Evolutionary conservation across 2,329 filamentous ascomycete genomes (phyloP).

Genomic region (Xylariales sp.): DNA sequence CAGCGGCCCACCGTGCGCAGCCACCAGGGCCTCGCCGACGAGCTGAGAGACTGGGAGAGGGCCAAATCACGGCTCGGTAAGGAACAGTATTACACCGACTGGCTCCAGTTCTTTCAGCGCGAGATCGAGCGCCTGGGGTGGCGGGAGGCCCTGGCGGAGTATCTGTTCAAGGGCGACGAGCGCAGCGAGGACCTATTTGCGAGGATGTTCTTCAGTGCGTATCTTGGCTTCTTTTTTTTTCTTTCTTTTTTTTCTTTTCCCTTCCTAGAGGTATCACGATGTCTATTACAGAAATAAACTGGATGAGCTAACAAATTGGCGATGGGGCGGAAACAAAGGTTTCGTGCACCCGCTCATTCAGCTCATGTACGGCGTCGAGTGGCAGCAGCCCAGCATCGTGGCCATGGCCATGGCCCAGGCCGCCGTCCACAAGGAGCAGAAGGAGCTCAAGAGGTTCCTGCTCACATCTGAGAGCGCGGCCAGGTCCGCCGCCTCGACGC

Average conservation of each 20-base stretch:
- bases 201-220: conserved; percentile 60
- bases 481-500: conserved; percentile 17
- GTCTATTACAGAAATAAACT: no score
- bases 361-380: conserved; percentile 77
- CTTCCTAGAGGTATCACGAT: conserved; percentile 6
- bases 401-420: conserved; percentile 77
- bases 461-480: conserved; percentile 45
- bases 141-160: conserved; percentile 57
- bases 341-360: conserved; percentile 80
- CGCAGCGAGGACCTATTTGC: conserved; percentile 64
- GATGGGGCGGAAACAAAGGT: no score
- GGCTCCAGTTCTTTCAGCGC: conserved; percentile 69
- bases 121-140: conserved; percentile 66
- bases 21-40: conserved; percentile 45
- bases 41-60: conserved; percentile 50
- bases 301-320: no score
- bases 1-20: conserved; percentile 52
- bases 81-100: conserved; percentile 62
- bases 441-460: conserved; percentile 52
- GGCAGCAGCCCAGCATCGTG: conserved; percentile 73
- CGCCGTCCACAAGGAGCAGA: conserved; percentile 58
- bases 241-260: background rate
- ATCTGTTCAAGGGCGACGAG: conserved; percentile 64
- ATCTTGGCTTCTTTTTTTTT: background rate
- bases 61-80: conserved; percentile 61